Evolutionary conservation across 192 early-diverging fungal genomes (phyloP), one percentile per base, ranked within the genome.

Genomic region (Coemansia sp.): DNA sequence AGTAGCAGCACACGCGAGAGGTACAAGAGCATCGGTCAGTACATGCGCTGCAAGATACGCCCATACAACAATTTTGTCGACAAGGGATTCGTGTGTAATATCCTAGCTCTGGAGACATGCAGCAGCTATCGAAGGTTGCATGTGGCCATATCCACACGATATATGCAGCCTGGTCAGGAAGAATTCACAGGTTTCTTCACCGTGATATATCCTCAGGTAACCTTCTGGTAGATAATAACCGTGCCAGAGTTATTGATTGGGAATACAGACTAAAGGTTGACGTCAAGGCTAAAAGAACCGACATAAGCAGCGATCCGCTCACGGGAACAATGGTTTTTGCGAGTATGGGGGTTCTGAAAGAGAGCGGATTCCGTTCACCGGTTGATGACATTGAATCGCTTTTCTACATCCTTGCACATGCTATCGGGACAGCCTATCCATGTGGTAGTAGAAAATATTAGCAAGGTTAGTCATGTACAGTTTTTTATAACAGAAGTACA

Each of bases 121-220:
- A 9, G 48, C 6, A 9, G 6, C 15, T 49, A 1, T n/a, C 10
- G n/a, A 9, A 49, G 1, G 48, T 49, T 49, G 48, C 48, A 6
- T 49, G 48, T n/a, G 48, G 48, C 9, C 10, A 15, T n/a, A 49
- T 49, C 15, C 48, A 49, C 48, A 49, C 48, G 0, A 12, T 49
- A n/a, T 49, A 49, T 49, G 48, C 15, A 49, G 48, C 48, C 16
- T 49, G 48, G 48, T 49, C 48, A n/a, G 48, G 16, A n/a, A 49
- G 5, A 6, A 49, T 1, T 6, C n/a, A 16, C n/a, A 49, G 16
- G 48, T 12, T 49, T n/a, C 64, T 75, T 8, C 74, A 75, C 41
- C 52, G 68, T 15, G 74, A 70, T 40, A 44, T 76, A 8, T 76
- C 68, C 6, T 43, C 64, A 1, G 74, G 60, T 23, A 70, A 67